Base-by-base conservation (phyloP, 306 rosid species). In the Cicer arietinum region DNA sequence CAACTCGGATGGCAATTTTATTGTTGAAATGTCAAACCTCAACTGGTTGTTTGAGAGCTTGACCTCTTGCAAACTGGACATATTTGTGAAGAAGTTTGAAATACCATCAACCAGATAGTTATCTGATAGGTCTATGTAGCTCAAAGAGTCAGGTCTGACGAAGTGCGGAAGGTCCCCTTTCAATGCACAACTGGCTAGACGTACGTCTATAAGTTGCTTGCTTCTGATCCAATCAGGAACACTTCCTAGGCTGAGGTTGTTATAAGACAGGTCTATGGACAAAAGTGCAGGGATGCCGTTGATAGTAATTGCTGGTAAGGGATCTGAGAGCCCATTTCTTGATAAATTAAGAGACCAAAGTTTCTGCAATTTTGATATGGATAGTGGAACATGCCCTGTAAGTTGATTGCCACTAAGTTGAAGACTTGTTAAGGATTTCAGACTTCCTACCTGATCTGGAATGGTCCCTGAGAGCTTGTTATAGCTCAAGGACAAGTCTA, bases 341-440 rank as follows among this genome's bases (percentile, higher is more conserved):
- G 99, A 94, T 67, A 90, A 72, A 76, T 94, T 94, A 11, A 94
- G 88, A 86, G 77, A 76, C 99, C 99, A 94, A 53, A 94, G 95
- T 65, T 83, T 92, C 86, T 83, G 95, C 18, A 94, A 79, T 51
- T 74, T 82, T 67, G 96, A 85, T 80, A 94, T 81, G 77, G 97
- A 86, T 46, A 76, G 73, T 5, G 99, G 99, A 81, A 94, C 59
- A 56, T 70, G 74, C 48, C 97, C 99, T 11, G 82, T 69, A 48
- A 94, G 86, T 74, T 59, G 81, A 82, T 94, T 94, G 41, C 71
- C 83, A 75, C 93, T 86, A 79, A 94, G 81, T 35, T 89, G 85
- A 45, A 94, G 93, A 75, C 67, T 90, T 50, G 91, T 79, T 14
- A 94, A 78, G 73, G 96, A 90, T 81, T 88, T 86, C 25, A 94